A percentile compares a stretch with the other conserved stretches of the same genome.
Conservation (phyloP, 2,329 filamentous ascomycete genomes). For the Claviceps fusiformis region DNA sequence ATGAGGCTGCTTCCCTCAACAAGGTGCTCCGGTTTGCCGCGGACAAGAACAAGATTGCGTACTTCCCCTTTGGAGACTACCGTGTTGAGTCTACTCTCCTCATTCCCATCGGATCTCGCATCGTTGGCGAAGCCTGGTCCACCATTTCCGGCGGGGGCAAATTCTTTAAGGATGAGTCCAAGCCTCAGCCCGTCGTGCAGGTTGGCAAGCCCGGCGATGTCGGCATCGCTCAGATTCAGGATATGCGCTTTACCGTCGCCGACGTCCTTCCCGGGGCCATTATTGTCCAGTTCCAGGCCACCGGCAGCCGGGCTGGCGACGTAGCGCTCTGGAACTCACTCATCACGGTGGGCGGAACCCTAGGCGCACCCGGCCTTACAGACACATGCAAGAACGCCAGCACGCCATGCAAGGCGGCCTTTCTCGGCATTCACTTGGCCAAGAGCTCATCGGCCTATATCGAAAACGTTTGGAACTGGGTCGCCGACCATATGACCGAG, state of each 20-base stretch:
- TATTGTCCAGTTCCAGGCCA: conserved; percentile 25
- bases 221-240: conserved; percentile 35
- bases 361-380: conserved; percentile 21
- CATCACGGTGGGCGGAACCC: conserved; percentile 31
- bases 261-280: conserved; percentile 27
- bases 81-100: conserved; percentile 14
- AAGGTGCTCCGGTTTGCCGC: conserved; percentile 23
- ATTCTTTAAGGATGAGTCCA: conserved; percentile 27
- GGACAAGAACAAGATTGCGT: conserved; percentile 14
- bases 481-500: conserved; percentile 32
- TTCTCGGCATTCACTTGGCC: conserved; percentile 35
- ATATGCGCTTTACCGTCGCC: conserved; percentile 37
- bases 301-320: conserved; percentile 29
- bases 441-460: conserved; percentile 12
- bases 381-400: conserved; percentile 21
- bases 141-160: conserved; percentile 33
- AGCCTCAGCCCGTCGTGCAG: conserved; percentile 33
- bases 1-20: conserved; percentile 26
- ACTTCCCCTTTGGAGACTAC: conserved; percentile 18
- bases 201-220: conserved; percentile 37
- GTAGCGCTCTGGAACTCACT: conserved; percentile 37
- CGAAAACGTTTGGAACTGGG: conserved; percentile 24
- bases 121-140: conserved; percentile 43
- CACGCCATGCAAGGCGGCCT: conserved; percentile 31
- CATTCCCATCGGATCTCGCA: conserved; percentile 27